Evolutionary conservation across 768 basidiomycete genomes (phyloP), one percentile per base, ranked within the genome.

Genomic region (Suillus subluteus): DNA sequence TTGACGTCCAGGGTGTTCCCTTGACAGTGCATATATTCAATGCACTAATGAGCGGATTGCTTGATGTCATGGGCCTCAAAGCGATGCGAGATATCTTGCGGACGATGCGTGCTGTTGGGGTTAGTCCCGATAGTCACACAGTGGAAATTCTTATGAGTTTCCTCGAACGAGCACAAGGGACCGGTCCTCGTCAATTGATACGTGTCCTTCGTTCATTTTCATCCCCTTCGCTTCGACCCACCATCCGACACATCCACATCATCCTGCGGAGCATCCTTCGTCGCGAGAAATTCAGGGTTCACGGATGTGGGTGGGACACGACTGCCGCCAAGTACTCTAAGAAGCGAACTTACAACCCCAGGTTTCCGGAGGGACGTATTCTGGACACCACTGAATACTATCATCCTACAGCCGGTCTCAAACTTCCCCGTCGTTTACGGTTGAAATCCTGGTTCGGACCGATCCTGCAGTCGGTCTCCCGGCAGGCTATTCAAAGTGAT

Each of bases 1-100:
- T 78, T 63, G 50, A 74, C 43, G 71, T 85, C 35, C 67, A 68
- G 41, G 75, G 69, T 54, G 67, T 74, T 12, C 69, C 35, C 16
- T 82, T 83, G 41, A 82, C 81, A 8, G 75, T 79, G 44, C 78
- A 82, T 62, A 76, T 91, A 35, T 86, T 91, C 79, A 92, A 94
- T 73, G 81, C 87, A 23, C 76, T 90, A 23, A 77, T 92, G 15
- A 78, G 79, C 61, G 86, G 86, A 46, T 67, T 86, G 26, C 73
- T 91, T 64, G 74, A 72, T 30, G 76, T 78, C 48, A 80, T 80
- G 66, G 89, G 90, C 48, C 75, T 92, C 56, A 67, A 76, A 44
- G 82, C 80, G 43, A 81, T 86, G 63, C 80, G 76, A 23, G 68
- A 69, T 56, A 74, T 91, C 52, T 76, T 90, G 65, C 79, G 76